Percentiles rank a stretch among this genome's conserved stretches.
phyloP scores from a whole-genome alignment of 495 filamentous ascomycete species.

The Oidiodendron maius region DNA sequence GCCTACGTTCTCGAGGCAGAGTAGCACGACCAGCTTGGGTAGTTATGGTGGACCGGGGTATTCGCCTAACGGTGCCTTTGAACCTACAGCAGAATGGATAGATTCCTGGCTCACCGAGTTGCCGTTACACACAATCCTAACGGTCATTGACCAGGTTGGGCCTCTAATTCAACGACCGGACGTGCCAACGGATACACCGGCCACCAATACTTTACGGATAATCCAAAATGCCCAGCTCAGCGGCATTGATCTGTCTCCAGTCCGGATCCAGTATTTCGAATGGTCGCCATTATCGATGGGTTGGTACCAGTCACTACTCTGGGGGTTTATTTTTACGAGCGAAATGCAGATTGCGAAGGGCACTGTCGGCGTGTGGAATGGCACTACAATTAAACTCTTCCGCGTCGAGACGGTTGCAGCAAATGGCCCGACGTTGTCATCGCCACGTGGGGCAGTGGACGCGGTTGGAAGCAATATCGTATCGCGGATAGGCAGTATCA shows the following conservation, averaged over 20 bases:
- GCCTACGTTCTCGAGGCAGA: conserved; percentile 80
- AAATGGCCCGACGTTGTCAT: conserved; percentile 73
- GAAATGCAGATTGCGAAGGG: conserved; percentile 87
- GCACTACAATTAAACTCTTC: conserved; percentile 82
- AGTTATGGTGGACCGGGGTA: conserved; percentile 53
- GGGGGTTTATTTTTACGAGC: conserved; percentile 89
- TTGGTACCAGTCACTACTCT: conserved; percentile 93
- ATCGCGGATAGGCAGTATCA: conserved; percentile 76
- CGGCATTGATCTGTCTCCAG: conserved; percentile 67
- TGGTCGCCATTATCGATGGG: conserved; percentile 90
- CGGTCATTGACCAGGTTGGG: conserved; percentile 60
- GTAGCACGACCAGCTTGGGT: conserved; percentile 78
- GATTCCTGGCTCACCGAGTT: conserved; percentile 91
- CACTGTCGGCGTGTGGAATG: conserved; percentile 93
- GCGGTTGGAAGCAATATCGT: conserved; percentile 92
- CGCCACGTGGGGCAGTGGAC: conserved; percentile 88
- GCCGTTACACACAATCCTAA: conserved; percentile 85
- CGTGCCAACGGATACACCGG: conserved; percentile 28
- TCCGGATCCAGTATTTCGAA: conserved; percentile 84
- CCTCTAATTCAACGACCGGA: conserved; percentile 35
- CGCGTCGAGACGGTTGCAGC: conserved; percentile 78
- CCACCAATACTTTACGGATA: conserved; percentile 36
- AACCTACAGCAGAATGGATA: conserved; percentile 76
- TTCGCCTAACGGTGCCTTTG: conserved; percentile 55
- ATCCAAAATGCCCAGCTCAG: conserved; percentile 25